Evolutionary conservation across 176 grass and related monocot genomes (phyloP).

Genomic region (Eremochloa ophiuroides): DNA sequence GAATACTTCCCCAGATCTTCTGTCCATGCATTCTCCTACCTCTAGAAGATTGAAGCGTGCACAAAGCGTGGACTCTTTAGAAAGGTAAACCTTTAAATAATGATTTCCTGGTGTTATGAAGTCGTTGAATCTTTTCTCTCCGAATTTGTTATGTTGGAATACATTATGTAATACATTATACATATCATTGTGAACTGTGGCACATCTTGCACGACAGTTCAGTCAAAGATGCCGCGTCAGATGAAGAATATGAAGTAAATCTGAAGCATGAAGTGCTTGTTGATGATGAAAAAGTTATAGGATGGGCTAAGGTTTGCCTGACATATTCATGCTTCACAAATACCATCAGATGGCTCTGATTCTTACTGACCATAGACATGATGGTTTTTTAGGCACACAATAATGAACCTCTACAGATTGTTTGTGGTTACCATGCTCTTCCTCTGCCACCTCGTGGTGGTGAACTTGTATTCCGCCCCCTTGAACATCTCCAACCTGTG

Average conservation of each 20-base stretch:
- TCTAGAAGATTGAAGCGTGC: conserved; percentile 35
- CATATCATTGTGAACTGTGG: conserved; percentile 11
- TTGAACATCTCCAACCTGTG: conserved; percentile 85
- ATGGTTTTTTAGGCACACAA: conserved; percentile 71
- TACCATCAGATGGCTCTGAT: conserved; percentile 20
- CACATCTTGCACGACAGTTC: conserved; percentile 58
- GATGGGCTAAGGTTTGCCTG: conserved; percentile 91
- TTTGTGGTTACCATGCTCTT: conserved; percentile 94
- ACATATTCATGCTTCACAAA: conserved; percentile 17
- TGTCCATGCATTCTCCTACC: conserved; percentile 34
- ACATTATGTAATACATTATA: no score
- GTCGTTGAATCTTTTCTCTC: not conserved
- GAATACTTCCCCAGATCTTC: conserved; percentile 62
- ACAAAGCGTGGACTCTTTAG: conserved; percentile 68
- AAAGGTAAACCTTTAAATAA: conserved; percentile 55
- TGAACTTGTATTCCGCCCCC: conserved; percentile 84
- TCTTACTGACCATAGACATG: conserved; percentile 11
- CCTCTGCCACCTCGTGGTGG: conserved; percentile 68
- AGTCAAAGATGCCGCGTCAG: conserved; percentile 66
- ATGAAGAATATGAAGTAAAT: conserved; percentile 76
- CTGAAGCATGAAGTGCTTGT: conserved; percentile 58
- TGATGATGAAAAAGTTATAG: conserved; percentile 91
- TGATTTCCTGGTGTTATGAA: not conserved
- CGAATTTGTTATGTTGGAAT: conserved; percentile 4
- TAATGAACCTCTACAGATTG: conserved; percentile 89